Evolutionary conservation across 805 yeast species (phyloP), one percentile per base, ranked within the genome.

Genomic region (Kazachstania martiniae): DNA sequence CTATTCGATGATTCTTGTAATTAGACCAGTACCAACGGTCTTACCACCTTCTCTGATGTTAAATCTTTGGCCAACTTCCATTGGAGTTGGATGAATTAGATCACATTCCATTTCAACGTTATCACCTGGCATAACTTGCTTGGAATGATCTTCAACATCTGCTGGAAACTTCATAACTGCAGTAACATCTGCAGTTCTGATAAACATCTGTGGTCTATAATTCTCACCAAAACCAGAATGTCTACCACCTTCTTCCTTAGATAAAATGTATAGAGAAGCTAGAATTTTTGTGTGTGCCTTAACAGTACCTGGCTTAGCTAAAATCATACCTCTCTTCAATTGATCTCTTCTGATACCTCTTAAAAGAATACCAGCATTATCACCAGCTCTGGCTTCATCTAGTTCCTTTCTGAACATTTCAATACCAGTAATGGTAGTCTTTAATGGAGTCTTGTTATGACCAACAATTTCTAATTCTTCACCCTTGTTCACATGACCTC

Each of bases 401-500:
- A 91, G 77, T 63, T 91, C 97, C 74, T 91, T 91, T 77, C 86
- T 87, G 78, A 91, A 91, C 96, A 87, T 89, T 74, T 91, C 98
- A 57, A 91, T 85, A 67, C 97, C 97, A 37, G 98, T 91, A 43
- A 87, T 96, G 42, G 81, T 84, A 51, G 96, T 77, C 77, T 86
- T 89, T 63, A 83, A 61, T 46, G 94, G 89, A 58, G 74, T 74
- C 50, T 77, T 76, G 66, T 80, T 77, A 73, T 70, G 74, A 58
- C 98, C 98, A 42, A 91, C 95, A 59, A 91, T 78, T 72, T 91
- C 97, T 51, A 91, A 70, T 71, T 91, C 97, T 66, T 89, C 97
- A 67, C 97, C 97, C 73, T 87, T 87, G 79, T 84, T 84, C 64
- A 91, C 74, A 47, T 77, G 66, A 68, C 98, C 98, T 70, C 98